Percentiles rank a stretch among this genome's conserved stretches.
Evolutionary conservation across 305 asterid species (phyloP).

Genomic region (Salvia sclarea): DNA sequence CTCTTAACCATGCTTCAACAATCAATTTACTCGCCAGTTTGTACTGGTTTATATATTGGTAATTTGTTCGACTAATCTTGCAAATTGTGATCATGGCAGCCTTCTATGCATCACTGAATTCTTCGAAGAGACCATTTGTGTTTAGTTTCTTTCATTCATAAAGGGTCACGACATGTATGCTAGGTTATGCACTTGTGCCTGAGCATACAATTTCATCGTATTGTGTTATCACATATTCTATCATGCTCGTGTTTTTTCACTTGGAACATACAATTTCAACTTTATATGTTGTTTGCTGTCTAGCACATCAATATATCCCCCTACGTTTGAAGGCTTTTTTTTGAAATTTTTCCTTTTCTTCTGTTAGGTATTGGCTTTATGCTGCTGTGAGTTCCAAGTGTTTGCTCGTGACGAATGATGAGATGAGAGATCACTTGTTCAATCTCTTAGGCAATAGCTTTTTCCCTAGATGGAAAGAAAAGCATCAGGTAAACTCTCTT

Average conservation of each 20-base stretch:
- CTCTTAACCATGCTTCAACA: constrained; percentile 1
- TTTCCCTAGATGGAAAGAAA: constrained; percentile 98
- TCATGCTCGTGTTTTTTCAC: too few relatives aligned
- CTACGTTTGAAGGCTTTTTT: constrained; percentile 5
- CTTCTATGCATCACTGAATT: background rate
- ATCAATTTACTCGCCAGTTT: constrained; percentile 8
- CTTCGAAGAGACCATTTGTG: background rate
- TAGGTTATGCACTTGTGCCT: background rate
- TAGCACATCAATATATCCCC: constrained; percentile 16
- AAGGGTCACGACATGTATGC: background rate
- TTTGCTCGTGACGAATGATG: constrained; percentile 93
- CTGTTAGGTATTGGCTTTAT: constrained; percentile 89
- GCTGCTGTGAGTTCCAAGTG: constrained; percentile 93
- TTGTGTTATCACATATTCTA: too few relatives aligned
- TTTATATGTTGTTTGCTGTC: too few relatives aligned
- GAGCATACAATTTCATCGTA: background rate
- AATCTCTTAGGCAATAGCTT: constrained; percentile 78
- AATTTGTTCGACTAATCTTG: background rate
- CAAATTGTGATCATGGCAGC: background rate
- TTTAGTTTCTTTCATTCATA: background rate
- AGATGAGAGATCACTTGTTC: constrained; percentile 98
- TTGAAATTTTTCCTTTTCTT: constrained; percentile 9
- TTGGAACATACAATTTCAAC: too few relatives aligned
- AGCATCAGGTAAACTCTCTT: constrained; percentile 70
- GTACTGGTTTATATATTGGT: constrained; percentile 1